Evolutionary conservation across 164 flowering plant species (phyloP).

Genomic region (Annona cherimola): DNA sequence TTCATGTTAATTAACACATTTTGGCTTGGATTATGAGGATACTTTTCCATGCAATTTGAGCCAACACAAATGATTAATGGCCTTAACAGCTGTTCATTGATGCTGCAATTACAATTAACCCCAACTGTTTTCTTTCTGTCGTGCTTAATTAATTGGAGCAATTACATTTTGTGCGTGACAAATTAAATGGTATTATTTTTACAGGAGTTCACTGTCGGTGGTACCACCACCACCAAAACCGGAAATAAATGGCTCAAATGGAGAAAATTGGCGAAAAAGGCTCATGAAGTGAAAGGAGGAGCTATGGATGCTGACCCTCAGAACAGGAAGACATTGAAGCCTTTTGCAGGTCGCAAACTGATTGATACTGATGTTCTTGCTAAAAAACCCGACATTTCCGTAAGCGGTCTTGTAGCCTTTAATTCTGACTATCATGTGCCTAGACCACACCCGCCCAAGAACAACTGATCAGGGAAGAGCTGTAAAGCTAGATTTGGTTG

Average conservation of each 20-base stretch:
- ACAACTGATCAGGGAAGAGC: constrained; percentile 35
- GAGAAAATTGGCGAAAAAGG: constrained; percentile 30
- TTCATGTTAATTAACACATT: too few relatives aligned
- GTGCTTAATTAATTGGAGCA: not conserved
- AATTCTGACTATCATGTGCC: constrained; percentile 52
- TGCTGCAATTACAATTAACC: not conserved
- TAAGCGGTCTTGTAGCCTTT: constrained; percentile 29
- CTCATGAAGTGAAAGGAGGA: constrained; percentile 13
- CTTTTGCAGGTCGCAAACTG: constrained; percentile 23
- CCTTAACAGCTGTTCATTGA: not conserved
- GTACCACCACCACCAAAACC: constrained; percentile 2
- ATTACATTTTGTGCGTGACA: not conserved
- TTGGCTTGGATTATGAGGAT: not conserved
- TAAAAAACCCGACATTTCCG: constrained; percentile 17
- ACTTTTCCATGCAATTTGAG: not conserved
- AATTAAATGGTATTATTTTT: not conserved
- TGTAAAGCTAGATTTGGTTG: constrained; percentile 13
- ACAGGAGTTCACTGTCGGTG: constrained; percentile 19
- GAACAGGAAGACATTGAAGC: constrained; percentile 12
- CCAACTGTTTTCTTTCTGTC: not conserved
- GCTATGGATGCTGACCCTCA: constrained; percentile 11
- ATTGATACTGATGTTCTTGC: constrained; percentile 17
- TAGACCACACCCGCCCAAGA: constrained; percentile 52
- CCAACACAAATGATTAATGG: not conserved
- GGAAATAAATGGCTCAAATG: constrained; percentile 18